Evolutionary conservation across 768 basidiomycete genomes (phyloP), one percentile per base, ranked within the genome.

Genomic region (Naganishia vishniacii): DNA sequence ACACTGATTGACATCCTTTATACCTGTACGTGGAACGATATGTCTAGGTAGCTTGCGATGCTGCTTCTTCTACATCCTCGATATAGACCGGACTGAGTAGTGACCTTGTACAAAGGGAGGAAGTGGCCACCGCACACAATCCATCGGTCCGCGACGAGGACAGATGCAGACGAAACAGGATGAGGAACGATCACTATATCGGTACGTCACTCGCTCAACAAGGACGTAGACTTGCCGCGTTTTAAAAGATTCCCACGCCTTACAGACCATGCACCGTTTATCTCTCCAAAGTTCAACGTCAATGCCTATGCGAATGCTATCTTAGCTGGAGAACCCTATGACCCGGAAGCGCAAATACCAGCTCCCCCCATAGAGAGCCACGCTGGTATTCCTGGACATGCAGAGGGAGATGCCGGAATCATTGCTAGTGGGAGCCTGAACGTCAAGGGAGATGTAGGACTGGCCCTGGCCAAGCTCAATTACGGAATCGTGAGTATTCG

Each of bases 301-400:
- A 88, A 89, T 72, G 87, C 88, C 44, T 95, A 93, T 74, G 93
- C 93, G 2, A 92, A 92, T 75, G 85, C 89, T 16, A 83, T 94
- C 60, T 82, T 97, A 25, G 87, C 91, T 4, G 88, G 89, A 26
- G 87, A 91, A 69, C 74, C 84, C 0, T 90, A 93, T 73, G 83
- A 85, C 13, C 76, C 81, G 56, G 79, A 77, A 63, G 72, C 75
- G 9, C 53, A 63, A 32, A 51, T 74, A 9, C 64, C 72, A 31
- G 81, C 81, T 69, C 64, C 48, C 0, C 37, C 41, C 16, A 49
- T 32, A 25, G 32, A 60, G 42, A 47, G 32, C 18, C 16, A 44
- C 29, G 59, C 20, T 6, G 48, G 31, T 13, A 44, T 37, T 20
- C 37, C 15, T 20, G 34, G 32, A 16, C 2, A 25, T 7, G 46